Percentiles rank a stretch among this genome's conserved stretches.
phyloP scores from a whole-genome alignment of 2,329 filamentous ascomycete species.

The Diaporthe sp. region DNA sequence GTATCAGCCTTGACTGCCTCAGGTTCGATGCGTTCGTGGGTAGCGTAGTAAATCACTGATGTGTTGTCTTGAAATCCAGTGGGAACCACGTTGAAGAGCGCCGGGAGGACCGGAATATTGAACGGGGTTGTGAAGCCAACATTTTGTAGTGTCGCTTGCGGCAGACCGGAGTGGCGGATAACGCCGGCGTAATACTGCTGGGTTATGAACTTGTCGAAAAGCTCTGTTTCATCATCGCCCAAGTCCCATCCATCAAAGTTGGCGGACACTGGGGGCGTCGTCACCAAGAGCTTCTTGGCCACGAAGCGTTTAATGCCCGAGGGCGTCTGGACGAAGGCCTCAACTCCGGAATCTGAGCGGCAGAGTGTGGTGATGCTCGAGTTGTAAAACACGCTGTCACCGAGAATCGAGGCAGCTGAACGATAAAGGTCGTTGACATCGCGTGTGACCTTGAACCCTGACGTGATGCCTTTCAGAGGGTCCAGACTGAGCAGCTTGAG shows the following conservation, averaged over 20 bases:
- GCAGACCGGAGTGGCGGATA: conserved; percentile 11
- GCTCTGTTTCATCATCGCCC: background rate
- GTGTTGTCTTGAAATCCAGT: conserved; percentile 4
- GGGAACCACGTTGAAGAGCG: conserved; percentile 3
- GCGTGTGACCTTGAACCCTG: conserved; percentile 18
- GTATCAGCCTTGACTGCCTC: conserved; percentile 11
- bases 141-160: background rate
- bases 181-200: conserved; percentile 29
- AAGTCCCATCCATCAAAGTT: conserved; percentile 4
- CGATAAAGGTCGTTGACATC: conserved; percentile 27
- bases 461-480: background rate
- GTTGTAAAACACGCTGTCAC: conserved; percentile 24
- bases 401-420: conserved; percentile 20
- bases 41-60: background rate
- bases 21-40: conserved; percentile 7
- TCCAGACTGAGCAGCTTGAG: conserved; percentile 16
- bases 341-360: background rate
- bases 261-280: background rate
- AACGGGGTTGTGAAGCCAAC: conserved; percentile 7
- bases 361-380: background rate
- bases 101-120: background rate
- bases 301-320: background rate
- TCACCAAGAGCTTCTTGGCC: conserved; percentile 4
- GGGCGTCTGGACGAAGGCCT: conserved; percentile 1
- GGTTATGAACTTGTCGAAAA: conserved; percentile 23